phyloP scores from a whole-genome alignment of 139 green algal genomes.

The Ostreobium quekettii region DNA sequence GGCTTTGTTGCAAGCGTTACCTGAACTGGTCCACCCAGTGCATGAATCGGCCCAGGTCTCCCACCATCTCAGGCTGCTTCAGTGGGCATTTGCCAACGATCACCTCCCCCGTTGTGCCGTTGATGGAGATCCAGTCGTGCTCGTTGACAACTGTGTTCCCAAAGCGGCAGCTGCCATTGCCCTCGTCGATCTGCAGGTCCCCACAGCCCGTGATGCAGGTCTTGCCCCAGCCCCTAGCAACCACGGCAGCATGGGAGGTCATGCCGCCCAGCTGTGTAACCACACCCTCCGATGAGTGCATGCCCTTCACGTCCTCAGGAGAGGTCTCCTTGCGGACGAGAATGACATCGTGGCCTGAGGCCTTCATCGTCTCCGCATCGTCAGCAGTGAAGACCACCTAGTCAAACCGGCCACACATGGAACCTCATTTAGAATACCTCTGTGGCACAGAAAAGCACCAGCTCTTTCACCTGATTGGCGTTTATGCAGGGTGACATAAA shows the following conservation, averaged over 20 bases:
- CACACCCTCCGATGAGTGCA: constrained; percentile 65
- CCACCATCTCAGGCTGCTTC: constrained; percentile 16
- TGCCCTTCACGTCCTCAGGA: constrained; percentile 74
- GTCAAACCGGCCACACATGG: neutral
- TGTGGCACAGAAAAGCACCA: no score
- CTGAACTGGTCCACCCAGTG: constrained; percentile 53
- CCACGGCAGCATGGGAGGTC: constrained; percentile 82
- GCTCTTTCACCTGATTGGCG: no score
- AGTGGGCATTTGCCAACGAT: constrained; percentile 32
- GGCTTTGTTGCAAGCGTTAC: no score
- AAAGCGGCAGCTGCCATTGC: constrained; percentile 22
- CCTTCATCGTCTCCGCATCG: constrained; percentile 60
- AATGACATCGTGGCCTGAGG: constrained; percentile 47
- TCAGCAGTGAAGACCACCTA: constrained; percentile 61
- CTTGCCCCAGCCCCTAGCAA: constrained; percentile 79
- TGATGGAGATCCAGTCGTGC: constrained; percentile 51
- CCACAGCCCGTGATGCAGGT: constrained; percentile 58
- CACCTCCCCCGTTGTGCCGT: constrained; percentile 52
- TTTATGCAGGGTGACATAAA: no score
- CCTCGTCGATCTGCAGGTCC: constrained; percentile 42
- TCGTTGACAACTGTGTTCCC: constrained; percentile 26
- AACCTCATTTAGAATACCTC: neutral
- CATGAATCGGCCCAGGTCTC: constrained; percentile 52
- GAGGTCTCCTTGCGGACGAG: constrained; percentile 72
- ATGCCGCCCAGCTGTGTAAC: constrained; percentile 77